phyloP scores from a whole-genome alignment of 2,329 filamentous ascomycete species.

The Phialophora tarda region DNA sequence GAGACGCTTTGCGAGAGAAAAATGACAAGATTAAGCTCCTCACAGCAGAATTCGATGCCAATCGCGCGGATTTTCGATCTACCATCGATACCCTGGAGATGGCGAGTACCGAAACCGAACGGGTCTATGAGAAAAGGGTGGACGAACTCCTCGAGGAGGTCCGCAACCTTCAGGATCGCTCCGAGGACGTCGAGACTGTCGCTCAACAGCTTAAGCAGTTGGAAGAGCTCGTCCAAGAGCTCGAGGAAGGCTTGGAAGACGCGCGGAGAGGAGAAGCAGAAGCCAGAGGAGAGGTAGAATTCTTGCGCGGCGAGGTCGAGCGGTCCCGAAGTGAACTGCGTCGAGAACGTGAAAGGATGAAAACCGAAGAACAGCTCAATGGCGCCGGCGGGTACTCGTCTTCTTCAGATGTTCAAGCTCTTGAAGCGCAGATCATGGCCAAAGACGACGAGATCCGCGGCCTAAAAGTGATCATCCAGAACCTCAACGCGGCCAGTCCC shows the following conservation, averaged over 20 bases:
- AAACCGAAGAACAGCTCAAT: conserved; percentile 49
- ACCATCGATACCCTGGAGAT: conserved; percentile 96
- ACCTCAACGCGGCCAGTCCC: conserved; percentile 68
- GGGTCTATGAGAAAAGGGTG: conserved; percentile 77
- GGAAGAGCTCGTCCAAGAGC: conserved; percentile 92
- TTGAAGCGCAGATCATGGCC: conserved; percentile 68
- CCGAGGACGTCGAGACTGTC: conserved; percentile 88
- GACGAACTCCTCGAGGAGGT: conserved; percentile 76
- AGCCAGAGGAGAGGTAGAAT: conserved; percentile 93
- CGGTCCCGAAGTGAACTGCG: conserved; percentile 85
- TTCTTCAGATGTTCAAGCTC: conserved; percentile 36
- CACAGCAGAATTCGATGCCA: conserved; percentile 91
- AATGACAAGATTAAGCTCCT: conserved; percentile 95
- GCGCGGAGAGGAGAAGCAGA: conserved; percentile 92
- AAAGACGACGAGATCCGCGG: conserved; percentile 97
- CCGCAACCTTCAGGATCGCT: conserved; percentile 74
- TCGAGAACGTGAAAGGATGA: conserved; percentile 83
- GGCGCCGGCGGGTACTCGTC: conserved; percentile 39
- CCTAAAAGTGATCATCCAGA: conserved; percentile 97
- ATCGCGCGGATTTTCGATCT: conserved; percentile 92
- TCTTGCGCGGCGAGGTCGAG: conserved; percentile 92
- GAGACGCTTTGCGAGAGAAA: conserved; percentile 86
- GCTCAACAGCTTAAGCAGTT: conserved; percentile 91
- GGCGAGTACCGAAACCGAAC: conserved; percentile 89
- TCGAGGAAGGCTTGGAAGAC: conserved; percentile 96